Conservation (phyloP, 257 asterid genomes). For the Nicotiana sylvestris region DNA sequence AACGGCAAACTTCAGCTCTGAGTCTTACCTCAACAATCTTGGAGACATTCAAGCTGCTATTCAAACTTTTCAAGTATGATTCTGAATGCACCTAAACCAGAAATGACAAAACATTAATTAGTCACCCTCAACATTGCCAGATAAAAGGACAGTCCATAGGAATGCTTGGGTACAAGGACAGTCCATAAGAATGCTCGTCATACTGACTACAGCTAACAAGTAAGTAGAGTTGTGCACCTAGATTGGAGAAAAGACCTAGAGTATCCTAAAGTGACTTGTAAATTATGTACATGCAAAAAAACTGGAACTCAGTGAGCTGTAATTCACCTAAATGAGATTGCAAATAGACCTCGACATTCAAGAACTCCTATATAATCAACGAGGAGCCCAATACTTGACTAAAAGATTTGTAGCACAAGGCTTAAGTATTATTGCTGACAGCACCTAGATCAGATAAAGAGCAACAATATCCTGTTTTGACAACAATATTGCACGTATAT, state of each 20-base stretch:
- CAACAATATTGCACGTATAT: neutral
- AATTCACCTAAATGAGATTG: neutral
- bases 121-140: neutral
- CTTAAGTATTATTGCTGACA: neutral
- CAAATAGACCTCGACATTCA: neutral
- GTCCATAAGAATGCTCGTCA: neutral
- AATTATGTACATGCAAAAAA: neutral
- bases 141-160: neutral
- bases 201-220: neutral
- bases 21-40: conserved; percentile 69
- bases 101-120: neutral
- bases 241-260: neutral
- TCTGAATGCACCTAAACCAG: conserved; percentile 76
- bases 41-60: conserved; percentile 64
- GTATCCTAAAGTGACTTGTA: neutral
- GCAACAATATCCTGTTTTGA: neutral
- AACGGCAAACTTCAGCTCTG: neutral
- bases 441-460: neutral
- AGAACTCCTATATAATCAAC: neutral
- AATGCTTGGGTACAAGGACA: neutral
- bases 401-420: neutral
- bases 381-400: neutral
- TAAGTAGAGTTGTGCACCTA: neutral
- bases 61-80: conserved; percentile 68
- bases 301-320: neutral